A percentile compares a stretch with the other conserved stretches of the same genome.
Conservation (phyloP, 345 rosid species). For the Ailanthus altissimus region DNA sequence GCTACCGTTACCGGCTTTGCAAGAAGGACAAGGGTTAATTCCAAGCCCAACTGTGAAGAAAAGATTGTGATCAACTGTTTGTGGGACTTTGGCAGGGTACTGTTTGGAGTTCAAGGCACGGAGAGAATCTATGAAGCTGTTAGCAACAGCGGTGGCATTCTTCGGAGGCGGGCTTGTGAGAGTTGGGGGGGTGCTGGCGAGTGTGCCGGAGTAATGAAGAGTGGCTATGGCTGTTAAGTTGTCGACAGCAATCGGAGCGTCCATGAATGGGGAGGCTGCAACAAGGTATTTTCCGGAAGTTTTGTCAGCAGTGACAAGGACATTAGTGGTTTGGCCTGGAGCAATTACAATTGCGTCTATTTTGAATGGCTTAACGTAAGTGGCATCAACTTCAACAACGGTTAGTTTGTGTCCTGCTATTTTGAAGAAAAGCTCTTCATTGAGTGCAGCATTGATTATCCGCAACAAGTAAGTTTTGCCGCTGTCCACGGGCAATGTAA, state of each 20-base stretch:
- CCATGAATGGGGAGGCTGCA: constrained; percentile 90
- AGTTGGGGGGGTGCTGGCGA: constrained; percentile 48
- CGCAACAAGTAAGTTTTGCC: constrained; percentile 79
- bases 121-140: constrained; percentile 52
- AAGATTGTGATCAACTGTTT: constrained; percentile 69
- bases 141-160: constrained; percentile 75
- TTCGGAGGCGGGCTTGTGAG: constrained; percentile 65
- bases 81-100: constrained; percentile 80
- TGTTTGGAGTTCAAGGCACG: constrained; percentile 74
- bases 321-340: constrained; percentile 92
- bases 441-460: constrained; percentile 90
- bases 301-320: constrained; percentile 54
- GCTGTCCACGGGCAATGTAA: constrained; percentile 51
- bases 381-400: constrained; percentile 87
- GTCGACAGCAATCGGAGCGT: constrained; percentile 78
- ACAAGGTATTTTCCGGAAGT: constrained; percentile 66
- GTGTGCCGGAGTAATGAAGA: constrained; percentile 79
- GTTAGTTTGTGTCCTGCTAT: constrained; percentile 85
- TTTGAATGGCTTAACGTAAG: constrained; percentile 80
- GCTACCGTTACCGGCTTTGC: constrained; percentile 77
- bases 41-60: constrained; percentile 81
- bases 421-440: constrained; percentile 94
- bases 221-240: constrained; percentile 84
- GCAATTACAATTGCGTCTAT: constrained; percentile 63
- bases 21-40: constrained; percentile 69